Evolutionary conservation across 768 basidiomycete species (phyloP), one percentile per base, ranked within the genome.

Genomic region (Tulasnella sp.): DNA sequence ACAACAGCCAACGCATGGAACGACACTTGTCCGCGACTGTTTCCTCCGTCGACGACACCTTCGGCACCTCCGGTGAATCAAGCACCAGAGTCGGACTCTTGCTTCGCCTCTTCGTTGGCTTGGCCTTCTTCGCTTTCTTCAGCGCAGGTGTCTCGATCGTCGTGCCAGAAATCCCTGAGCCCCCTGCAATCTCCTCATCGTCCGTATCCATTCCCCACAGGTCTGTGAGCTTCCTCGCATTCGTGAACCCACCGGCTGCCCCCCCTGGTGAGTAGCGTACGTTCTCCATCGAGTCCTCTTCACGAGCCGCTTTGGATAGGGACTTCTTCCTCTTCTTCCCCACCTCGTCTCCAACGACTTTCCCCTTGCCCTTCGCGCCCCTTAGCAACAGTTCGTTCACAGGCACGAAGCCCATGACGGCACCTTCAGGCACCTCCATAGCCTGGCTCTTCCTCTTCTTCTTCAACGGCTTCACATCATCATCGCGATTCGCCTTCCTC

Each of bases 391-490:
- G 69, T 21, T 83, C 75, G 1, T 76, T 76, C 9, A 81, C 88
- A 32, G 74, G 76, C 17, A 89, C 78, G 66, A 92, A 92, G 0
- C 82, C 81, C 2, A 73, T 77, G 61, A 73, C 74, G 3, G 86
- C 86, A n/a, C 82, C 82, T 9, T 68, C 67, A 34, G 88, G 89
- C 25, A 90, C 80, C 64, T 60, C 84, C 74, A 57, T 67, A n/a
- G 41, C 79, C 66, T 59, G 86, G 79, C 52, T 81, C 79, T 84
- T 79, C 34, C 85, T 74, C 65, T 85, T 88, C 43, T 83, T 77
- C 66, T 86, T 88, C 72, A 17, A n/a, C 27, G 41, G 41, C 37
- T 23, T 35, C 4, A n/a, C 23, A 15, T 27, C 51, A 3, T 51
- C 60, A 4, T 54, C 60, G 19, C 54, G 36, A 25, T 49, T 41